Percentiles rank a stretch among this genome's conserved stretches.
phyloP scores from a whole-genome alignment of 148 eudicot species.

The Chenopodium quinoa region DNA sequence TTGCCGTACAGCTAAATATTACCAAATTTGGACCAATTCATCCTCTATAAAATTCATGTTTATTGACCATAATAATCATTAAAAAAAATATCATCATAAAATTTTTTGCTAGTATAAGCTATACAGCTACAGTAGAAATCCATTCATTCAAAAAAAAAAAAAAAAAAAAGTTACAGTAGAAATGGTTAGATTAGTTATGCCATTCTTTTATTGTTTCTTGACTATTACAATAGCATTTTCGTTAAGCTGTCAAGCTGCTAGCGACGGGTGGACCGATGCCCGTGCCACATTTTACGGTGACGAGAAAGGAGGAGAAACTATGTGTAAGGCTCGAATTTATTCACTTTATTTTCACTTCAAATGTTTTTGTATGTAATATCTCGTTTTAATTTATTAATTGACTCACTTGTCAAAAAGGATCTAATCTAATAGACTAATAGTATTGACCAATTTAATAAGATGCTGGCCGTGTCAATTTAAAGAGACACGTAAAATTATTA shows the following conservation, averaged over 20 bases:
- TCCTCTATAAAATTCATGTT: background rate
- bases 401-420: too few relatives aligned
- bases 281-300: conserved; percentile 38
- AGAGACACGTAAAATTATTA: too few relatives aligned
- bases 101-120: too few relatives aligned
- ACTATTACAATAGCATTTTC: background rate
- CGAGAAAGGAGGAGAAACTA: conserved; percentile 19
- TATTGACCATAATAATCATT: background rate
- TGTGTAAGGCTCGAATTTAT: conserved; percentile 18
- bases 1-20: background rate
- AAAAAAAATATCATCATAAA: background rate
- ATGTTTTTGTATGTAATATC: background rate
- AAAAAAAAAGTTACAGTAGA: too few relatives aligned
- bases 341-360: background rate
- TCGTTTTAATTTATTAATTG: too few relatives aligned
- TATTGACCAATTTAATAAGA: too few relatives aligned
- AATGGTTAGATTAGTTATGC: conserved; percentile 9
- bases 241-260: conserved; percentile 4
- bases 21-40: background rate
- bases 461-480: too few relatives aligned
- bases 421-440: too few relatives aligned
- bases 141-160: too few relatives aligned
- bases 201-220: background rate
- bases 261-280: conserved; percentile 24
- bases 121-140: background rate